Base-by-base conservation (phyloP, 495 filamentous ascomycete species). In the Gamarada debralockiae region DNA sequence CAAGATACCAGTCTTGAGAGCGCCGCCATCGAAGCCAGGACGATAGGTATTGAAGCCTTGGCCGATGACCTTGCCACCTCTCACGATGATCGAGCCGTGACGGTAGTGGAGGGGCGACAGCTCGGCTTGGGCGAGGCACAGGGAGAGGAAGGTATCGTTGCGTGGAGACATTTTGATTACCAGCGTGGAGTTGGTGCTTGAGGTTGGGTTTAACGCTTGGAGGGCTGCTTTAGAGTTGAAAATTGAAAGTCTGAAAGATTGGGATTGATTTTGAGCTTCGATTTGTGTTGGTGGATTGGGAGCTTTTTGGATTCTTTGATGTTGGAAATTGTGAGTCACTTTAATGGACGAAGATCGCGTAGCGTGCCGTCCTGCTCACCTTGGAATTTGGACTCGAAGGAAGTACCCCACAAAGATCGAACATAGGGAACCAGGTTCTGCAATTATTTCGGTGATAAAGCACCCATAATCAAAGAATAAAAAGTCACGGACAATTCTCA, bases 71-170 rank as follows among this genome's bases (percentile, higher is more conserved):
- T 77, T 78, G 40, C 76, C 73, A 40, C 74, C 74, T 37, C 74
- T 73, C 40, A 75, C 74, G 48, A 76, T 68, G 64, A 78, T 72
- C 39, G 67, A 68, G 14, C 73, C 75, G 63, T 77, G 74, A 52
- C 72, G 71, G 59, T 72, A 73, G 60, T 65, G 68, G 22, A 78
- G 73, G 21, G 73, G 68, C 13, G 75, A 78, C 17, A 69, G 65
- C 37, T 74, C 56, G 34, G 74, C 75, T 65, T 78, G 73, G 65
- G 75, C 68, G 40, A 78, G 73, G 66, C 74, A 77, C 29, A 77
- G 66, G 51, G 65, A 66, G 29, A 78, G 65, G 54, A 72, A 76
- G 37, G 65, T 58, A 36, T 69, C 63, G 46, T 57, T 64, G 34
- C 58, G 58, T 36, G 58, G 54, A 54, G 58, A 61, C 58, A 61